These are phyloP conservation scores for Penicillium tannophilum DNA, from an alignment of 495 filamentous ascomycete species.

Conservation along the genomic window DNA sequence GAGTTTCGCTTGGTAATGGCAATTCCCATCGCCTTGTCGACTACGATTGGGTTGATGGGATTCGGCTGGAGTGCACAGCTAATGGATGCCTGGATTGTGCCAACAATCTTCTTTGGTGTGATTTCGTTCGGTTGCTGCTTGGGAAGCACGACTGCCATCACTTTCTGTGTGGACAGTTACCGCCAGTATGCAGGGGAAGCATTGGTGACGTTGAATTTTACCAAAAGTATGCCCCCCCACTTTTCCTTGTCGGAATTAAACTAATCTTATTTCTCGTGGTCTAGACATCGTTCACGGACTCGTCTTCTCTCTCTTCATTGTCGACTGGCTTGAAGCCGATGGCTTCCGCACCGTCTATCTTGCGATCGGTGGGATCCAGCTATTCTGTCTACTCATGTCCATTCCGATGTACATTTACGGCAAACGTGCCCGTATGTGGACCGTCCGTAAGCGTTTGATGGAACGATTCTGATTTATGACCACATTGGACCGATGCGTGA, in stretches of 20 bases:
- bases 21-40: constrained; percentile 74
- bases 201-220: constrained; percentile 91
- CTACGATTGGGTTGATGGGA: constrained; percentile 85
- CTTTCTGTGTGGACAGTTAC: constrained; percentile 92
- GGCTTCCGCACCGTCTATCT: constrained; percentile 80
- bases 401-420: constrained; percentile 97
- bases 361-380: constrained; percentile 83
- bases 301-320: constrained; percentile 90
- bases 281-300: constrained; percentile 83
- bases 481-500: background rate
- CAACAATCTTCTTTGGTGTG: constrained; percentile 88
- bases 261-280: constrained; percentile 10
- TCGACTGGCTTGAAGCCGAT: constrained; percentile 74
- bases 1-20: constrained; percentile 96
- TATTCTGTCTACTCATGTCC: constrained; percentile 70
- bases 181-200: constrained; percentile 94
- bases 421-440: constrained; percentile 96
- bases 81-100: constrained; percentile 83
- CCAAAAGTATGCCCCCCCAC: constrained; percentile 65
- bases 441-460: constrained; percentile 84
- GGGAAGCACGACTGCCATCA: constrained; percentile 91
- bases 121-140: constrained; percentile 93
- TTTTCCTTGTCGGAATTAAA: background rate
- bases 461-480: constrained; percentile 68
- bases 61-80: constrained; percentile 87